Conservation (phyloP, 306 rosid genomes). For the Begonia fuchsioides region DNA sequence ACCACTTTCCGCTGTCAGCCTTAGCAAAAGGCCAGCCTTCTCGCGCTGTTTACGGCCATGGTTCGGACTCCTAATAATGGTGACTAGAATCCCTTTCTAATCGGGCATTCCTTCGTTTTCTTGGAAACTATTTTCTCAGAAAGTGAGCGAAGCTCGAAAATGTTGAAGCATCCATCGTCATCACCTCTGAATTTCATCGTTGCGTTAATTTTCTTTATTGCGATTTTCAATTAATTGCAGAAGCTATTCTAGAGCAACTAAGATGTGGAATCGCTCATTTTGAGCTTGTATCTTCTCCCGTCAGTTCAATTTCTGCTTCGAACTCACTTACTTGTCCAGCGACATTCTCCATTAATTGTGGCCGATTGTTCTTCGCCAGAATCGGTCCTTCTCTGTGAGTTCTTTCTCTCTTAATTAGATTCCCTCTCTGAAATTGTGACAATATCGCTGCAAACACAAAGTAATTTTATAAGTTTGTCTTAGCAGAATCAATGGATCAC, state of each 20-base stretch:
- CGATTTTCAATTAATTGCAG: constrained; percentile 9
- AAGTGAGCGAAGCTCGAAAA: too few relatives aligned
- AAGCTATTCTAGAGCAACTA: constrained; percentile 47
- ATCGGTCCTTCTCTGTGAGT: constrained; percentile 46
- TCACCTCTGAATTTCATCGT: not conserved
- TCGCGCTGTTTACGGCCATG: too few relatives aligned
- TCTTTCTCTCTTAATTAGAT: not conserved
- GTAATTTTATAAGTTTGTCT: not conserved
- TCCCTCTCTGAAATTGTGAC: not conserved
- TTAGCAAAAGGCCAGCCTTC: too few relatives aligned
- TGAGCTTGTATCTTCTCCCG: constrained; percentile 54
- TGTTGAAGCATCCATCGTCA: too few relatives aligned
- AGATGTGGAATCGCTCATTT: constrained; percentile 52
- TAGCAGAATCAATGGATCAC: constrained; percentile 39
- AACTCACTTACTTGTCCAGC: constrained; percentile 10
- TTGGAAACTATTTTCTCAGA: too few relatives aligned
- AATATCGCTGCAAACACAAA: not conserved
- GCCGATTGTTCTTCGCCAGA: constrained; percentile 59
- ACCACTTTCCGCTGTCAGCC: too few relatives aligned
- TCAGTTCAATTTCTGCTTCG: constrained; percentile 35
- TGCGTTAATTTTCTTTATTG: not conserved
- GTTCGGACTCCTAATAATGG: too few relatives aligned
- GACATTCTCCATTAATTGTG: constrained; percentile 17
- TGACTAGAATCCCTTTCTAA: too few relatives aligned
- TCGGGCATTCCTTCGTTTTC: too few relatives aligned